A percentile compares a stretch with the other conserved stretches of the same genome.
phyloP scores from a whole-genome alignment of 768 basidiomycete species.

The Leccinum obscurum region DNA sequence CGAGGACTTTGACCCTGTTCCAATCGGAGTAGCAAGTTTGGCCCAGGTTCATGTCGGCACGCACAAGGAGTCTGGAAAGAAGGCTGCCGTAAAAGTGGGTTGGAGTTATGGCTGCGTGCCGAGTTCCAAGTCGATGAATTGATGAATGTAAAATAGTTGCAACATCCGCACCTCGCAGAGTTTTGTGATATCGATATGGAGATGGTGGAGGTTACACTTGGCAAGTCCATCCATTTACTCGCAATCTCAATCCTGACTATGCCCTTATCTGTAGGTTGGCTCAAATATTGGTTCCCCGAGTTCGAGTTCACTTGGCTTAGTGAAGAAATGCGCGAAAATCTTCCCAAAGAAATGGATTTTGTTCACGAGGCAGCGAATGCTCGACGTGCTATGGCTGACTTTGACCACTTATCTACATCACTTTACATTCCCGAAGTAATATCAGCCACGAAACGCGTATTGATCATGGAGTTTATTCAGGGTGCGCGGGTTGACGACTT shows the following conservation, averaged over 20 bases:
- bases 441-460: constrained; percentile 75
- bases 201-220: constrained; percentile 74
- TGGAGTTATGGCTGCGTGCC: not conserved
- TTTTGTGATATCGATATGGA: constrained; percentile 91
- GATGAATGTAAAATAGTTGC: constrained; percentile 46
- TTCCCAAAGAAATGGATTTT: constrained; percentile 96
- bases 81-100: constrained; percentile 83
- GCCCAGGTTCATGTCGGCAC: constrained; percentile 93
- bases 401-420: constrained; percentile 67
- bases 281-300: constrained; percentile 92
- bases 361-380: constrained; percentile 87
- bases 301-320: constrained; percentile 94
- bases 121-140: not conserved
- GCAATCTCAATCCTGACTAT: not conserved
- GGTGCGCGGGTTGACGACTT: constrained; percentile 90
- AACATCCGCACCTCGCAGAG: constrained; percentile 92
- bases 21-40: constrained; percentile 93
- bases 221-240: constrained; percentile 34
- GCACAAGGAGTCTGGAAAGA: constrained; percentile 66
- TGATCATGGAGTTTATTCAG: constrained; percentile 94
- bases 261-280: constrained; percentile 53
- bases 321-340: constrained; percentile 91
- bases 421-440: constrained; percentile 88
- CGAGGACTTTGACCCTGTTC: constrained; percentile 78
- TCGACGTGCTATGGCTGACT: constrained; percentile 65